Conservation (phyloP, 371 early-diverging fungal genomes). For the Mucor velutinosus region DNA sequence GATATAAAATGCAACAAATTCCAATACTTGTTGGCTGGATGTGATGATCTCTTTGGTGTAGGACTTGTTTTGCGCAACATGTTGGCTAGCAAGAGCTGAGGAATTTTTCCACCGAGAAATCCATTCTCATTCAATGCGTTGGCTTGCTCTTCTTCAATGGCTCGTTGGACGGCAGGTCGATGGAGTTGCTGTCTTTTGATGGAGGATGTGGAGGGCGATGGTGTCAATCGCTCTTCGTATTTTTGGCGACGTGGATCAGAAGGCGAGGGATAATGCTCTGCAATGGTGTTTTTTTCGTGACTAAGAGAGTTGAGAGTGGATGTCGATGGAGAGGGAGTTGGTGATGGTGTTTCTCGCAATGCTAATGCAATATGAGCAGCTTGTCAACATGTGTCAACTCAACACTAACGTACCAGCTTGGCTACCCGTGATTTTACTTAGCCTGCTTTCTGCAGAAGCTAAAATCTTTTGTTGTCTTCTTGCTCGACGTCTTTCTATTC, state of each 20-base stretch:
- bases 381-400: neutral
- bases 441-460: slow-evolving; percentile 57
- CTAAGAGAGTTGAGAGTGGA: neutral
- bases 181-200: slow-evolving; percentile 16
- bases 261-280: slow-evolving; percentile 27
- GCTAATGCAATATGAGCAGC: slow-evolving; percentile 3
- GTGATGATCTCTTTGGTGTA: neutral
- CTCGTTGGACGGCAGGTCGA: slow-evolving; percentile 15
- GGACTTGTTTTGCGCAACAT: slow-evolving; percentile 17
- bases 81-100: slow-evolving; percentile 9
- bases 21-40: slow-evolving; percentile 48
- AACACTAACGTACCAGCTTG: slow-evolving; percentile 36
- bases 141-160: slow-evolving; percentile 25
- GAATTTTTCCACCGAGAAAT: slow-evolving; percentile 14
- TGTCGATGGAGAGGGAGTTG: slow-evolving; percentile 38
- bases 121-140: slow-evolving; percentile 7
- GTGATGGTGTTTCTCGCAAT: slow-evolving; percentile 27
- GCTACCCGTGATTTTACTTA: slow-evolving; percentile 61
- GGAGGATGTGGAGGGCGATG: slow-evolving; percentile 21
- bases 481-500: slow-evolving; percentile 58
- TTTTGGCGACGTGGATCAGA: slow-evolving; percentile 20
- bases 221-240: slow-evolving; percentile 14
- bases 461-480: slow-evolving; percentile 62
- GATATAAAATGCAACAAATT: slow-evolving; percentile 54
- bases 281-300: slow-evolving; percentile 10